phyloP scores from a whole-genome alignment of 192 early-diverging fungal species.

The Oehlia diaphana region DNA sequence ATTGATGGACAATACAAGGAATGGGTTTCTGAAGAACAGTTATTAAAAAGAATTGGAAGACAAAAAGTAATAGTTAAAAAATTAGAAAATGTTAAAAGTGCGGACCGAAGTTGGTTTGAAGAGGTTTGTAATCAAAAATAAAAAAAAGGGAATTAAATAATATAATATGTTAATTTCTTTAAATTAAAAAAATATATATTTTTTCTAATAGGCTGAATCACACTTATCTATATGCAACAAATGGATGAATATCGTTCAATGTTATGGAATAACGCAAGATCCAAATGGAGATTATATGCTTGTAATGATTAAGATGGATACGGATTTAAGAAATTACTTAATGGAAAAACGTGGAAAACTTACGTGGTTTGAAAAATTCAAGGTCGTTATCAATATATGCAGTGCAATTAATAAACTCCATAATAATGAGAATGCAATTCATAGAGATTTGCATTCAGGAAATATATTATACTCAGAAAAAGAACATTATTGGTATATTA shows the following conservation, averaged over 20 bases:
- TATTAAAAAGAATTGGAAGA: not conserved
- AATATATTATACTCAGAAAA: not conserved
- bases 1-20: not conserved
- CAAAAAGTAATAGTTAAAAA: not conserved
- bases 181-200: not conserved
- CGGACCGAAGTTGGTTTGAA: not conserved
- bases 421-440: not conserved
- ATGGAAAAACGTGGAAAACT: not conserved
- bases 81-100: not conserved
- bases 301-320: not conserved
- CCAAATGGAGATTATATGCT: not conserved
- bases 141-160: too few species aligned
- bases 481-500: not conserved
- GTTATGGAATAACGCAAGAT: not conserved
- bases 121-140: not conserved
- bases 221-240: not conserved
- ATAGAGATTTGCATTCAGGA: not conserved
- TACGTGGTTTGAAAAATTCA: not conserved
- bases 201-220: not conserved
- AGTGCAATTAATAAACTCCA: not conserved
- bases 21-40: not conserved
- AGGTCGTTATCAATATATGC: not conserved
- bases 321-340: not conserved
- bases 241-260: not conserved
- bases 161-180: too few species aligned